Evolutionary conservation across 257 asterid species (phyloP).

Genomic region (Parsonsia alboflavescens): DNA sequence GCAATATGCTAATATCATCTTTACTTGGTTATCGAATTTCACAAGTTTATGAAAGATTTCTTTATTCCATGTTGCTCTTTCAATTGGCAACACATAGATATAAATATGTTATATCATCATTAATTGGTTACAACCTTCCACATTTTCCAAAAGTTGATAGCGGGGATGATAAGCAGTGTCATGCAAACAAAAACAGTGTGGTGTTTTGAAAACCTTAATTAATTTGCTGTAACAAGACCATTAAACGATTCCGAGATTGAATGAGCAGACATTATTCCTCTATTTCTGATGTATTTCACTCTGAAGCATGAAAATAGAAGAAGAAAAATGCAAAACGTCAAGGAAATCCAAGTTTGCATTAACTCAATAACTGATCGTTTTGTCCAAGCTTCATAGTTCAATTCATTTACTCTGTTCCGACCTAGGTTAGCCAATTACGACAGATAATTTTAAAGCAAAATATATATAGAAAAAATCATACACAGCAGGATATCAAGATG

Average conservation of each 20-base stretch:
- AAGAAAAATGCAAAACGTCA: background rate
- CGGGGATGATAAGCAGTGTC: background rate
- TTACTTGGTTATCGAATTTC: background rate
- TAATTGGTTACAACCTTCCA: background rate
- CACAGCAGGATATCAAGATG: background rate
- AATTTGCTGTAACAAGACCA: background rate
- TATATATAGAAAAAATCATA: background rate
- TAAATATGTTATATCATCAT: background rate
- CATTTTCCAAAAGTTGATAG: background rate
- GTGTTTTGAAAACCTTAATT: background rate
- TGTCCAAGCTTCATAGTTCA: background rate
- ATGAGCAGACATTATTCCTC: background rate
- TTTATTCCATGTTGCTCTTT: background rate
- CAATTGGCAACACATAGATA: background rate
- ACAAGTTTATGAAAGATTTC: background rate
- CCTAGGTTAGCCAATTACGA: background rate
- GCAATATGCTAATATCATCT: background rate
- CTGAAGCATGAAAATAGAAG: background rate
- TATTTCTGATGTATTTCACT: background rate
- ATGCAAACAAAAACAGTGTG: background rate
- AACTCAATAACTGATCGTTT: background rate
- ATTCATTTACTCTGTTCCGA: background rate
- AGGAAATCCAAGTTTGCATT: background rate
- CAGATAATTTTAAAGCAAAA: background rate
- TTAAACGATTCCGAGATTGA: background rate